Evolutionary conservation across 176 grass and related monocot genomes (phyloP).

Genomic region (Guadua angustifolia): DNA sequence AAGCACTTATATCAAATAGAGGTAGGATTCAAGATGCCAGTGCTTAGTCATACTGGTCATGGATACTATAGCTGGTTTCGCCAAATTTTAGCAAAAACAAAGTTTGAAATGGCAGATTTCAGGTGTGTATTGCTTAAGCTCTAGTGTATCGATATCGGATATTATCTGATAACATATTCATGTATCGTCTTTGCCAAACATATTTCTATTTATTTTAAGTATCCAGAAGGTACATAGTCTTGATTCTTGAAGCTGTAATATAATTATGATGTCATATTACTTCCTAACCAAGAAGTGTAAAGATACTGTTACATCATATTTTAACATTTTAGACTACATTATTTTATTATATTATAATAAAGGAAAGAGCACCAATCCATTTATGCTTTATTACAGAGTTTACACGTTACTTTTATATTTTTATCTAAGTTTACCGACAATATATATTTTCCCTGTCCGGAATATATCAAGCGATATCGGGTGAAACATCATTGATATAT

Average conservation of each 20-base stretch:
- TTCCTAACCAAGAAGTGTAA: background rate
- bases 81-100: constrained; percentile 19
- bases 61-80: background rate
- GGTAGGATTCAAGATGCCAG: background rate
- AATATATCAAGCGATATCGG: background rate
- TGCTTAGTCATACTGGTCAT: background rate
- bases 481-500: background rate
- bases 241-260: background rate
- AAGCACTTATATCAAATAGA: background rate
- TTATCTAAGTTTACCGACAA: background rate
- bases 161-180: background rate
- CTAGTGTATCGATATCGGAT: background rate
- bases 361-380: background rate
- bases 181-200: background rate
- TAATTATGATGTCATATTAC: background rate
- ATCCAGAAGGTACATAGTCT: background rate
- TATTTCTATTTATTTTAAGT: background rate
- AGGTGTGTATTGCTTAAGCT: background rate
- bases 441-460: background rate
- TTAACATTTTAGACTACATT: background rate
- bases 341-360: background rate
- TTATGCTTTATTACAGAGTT: background rate
- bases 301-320: background rate
- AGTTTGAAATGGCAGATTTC: background rate
- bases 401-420: background rate